These are phyloP conservation scores for Ceratobasidium sp. DNA, from an alignment of 1,284 basidiomycete species.

Conservation along the genomic window DNA sequence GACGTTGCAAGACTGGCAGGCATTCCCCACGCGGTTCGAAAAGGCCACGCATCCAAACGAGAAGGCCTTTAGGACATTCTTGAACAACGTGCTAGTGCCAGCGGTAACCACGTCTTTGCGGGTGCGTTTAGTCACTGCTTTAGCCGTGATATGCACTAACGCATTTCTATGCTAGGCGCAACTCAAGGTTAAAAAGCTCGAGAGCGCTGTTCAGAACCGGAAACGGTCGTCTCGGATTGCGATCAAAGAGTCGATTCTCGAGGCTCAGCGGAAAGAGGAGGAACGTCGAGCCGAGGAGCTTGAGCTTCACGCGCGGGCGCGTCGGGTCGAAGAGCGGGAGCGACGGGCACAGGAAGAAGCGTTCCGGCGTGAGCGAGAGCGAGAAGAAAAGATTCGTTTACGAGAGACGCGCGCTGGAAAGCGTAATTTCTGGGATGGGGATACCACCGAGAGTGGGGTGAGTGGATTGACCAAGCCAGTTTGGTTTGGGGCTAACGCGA, in stretches of 20 bases:
- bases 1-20: slow-evolving; percentile 84
- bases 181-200: slow-evolving; percentile 63
- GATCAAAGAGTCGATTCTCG: slow-evolving; percentile 64
- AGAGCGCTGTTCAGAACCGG: slow-evolving; percentile 62
- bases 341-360: slow-evolving; percentile 65
- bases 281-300: slow-evolving; percentile 66
- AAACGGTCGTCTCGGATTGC: slow-evolving; percentile 89
- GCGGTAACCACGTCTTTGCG: slow-evolving; percentile 71
- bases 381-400: slow-evolving; percentile 56
- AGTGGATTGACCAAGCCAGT: neutral
- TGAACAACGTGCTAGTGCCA: slow-evolving; percentile 72
- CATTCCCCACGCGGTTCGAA: slow-evolving; percentile 76
- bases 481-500: slow-evolving; percentile 20
- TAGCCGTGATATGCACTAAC: slow-evolving; percentile 8
- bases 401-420: slow-evolving; percentile 32
- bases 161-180: slow-evolving; percentile 63
- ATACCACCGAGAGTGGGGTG: slow-evolving; percentile 44
- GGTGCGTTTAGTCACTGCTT: slow-evolving; percentile 58
- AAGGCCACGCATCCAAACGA: slow-evolving; percentile 83
- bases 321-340: slow-evolving; percentile 71
- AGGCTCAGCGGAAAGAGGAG: slow-evolving; percentile 62
- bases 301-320: slow-evolving; percentile 71
- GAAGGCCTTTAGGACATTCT: slow-evolving; percentile 79
- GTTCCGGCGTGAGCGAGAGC: slow-evolving; percentile 64
- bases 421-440: slow-evolving; percentile 30